Evolutionary conservation across 2,329 filamentous ascomycete species (phyloP).

Genomic region (Sarocladium kiliense): DNA sequence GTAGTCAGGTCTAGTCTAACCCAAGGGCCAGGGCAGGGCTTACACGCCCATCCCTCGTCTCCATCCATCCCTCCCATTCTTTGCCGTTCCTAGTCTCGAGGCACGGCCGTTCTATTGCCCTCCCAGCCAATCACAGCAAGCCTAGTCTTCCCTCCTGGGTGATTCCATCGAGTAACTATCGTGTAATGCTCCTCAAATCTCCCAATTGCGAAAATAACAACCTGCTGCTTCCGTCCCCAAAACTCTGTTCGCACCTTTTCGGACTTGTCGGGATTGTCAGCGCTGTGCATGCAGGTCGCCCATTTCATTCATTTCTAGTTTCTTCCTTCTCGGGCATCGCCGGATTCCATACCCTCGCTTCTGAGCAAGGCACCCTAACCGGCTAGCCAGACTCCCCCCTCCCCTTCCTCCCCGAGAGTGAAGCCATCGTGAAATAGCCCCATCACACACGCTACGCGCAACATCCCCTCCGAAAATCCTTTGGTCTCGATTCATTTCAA

Average conservation of each 20-base stretch:
- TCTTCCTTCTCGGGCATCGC: not conserved
- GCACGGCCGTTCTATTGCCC: no score
- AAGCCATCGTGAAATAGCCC: not conserved
- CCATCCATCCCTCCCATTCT: no score
- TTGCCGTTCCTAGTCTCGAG: no score
- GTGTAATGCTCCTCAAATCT: slow-evolving; percentile 29
- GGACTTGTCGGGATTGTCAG: not conserved
- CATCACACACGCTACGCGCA: not conserved
- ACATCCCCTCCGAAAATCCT: not conserved
- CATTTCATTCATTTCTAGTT: no score
- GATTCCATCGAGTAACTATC: slow-evolving; percentile 43
- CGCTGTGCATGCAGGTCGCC: not conserved
- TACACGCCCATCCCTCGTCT: no score
- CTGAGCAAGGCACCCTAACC: not conserved
- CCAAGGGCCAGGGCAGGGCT: no score
- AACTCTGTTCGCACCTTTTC: not conserved
- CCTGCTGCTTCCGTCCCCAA: no score
- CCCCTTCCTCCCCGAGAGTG: not conserved
- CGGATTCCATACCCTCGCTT: not conserved
- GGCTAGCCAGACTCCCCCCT: not conserved
- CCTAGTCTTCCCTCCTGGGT: slow-evolving; percentile 15
- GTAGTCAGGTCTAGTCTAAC: no score
- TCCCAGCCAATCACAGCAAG: slow-evolving; percentile 20
- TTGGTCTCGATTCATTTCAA: not conserved
- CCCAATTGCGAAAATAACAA: no score